Evolutionary conservation across 2,329 filamentous ascomycete genomes (phyloP).

Genomic region (Pochonia chlamydosporia): DNA sequence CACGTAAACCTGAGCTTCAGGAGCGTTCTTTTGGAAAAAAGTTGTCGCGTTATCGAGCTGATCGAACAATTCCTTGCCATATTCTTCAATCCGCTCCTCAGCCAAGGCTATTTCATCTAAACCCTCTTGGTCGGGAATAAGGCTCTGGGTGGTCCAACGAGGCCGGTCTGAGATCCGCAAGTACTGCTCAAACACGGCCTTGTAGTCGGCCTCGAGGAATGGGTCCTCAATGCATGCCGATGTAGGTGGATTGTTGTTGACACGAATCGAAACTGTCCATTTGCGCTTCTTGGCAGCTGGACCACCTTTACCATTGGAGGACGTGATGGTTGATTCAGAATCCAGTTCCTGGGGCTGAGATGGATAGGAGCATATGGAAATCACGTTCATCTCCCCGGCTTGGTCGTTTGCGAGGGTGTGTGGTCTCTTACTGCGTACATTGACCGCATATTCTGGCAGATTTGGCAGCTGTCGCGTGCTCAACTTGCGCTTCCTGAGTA

Average conservation of each 20-base stretch:
- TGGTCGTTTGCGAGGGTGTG: slow-evolving; percentile 5
- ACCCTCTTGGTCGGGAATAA: slow-evolving; percentile 9
- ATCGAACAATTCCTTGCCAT: slow-evolving; percentile 14
- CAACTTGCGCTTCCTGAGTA: background rate
- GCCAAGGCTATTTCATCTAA: slow-evolving; percentile 10
- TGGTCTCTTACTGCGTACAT: slow-evolving; percentile 5
- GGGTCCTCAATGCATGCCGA: slow-evolving; percentile 17
- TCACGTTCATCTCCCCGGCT: slow-evolving; percentile 14
- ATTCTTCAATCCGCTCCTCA: slow-evolving; percentile 16
- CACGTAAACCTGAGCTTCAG: slow-evolving; percentile 18
- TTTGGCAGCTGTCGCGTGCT: slow-evolving; percentile 1
- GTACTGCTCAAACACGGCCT: slow-evolving; percentile 19
- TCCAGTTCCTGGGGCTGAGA: slow-evolving; percentile 7
- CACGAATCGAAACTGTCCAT: slow-evolving; percentile 17
- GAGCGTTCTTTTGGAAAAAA: slow-evolving; percentile 9
- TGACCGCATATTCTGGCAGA: slow-evolving; percentile 7
- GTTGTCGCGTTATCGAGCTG: slow-evolving; percentile 13
- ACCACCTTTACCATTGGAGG: slow-evolving; percentile 1
- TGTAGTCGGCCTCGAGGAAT: slow-evolving; percentile 18
- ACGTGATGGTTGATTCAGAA: background rate
- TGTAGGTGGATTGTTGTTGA: slow-evolving; percentile 12
- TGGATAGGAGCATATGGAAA: slow-evolving; percentile 14
- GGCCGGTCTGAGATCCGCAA: slow-evolving; percentile 18
- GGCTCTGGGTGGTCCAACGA: slow-evolving; percentile 13
- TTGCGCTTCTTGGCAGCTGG: slow-evolving; percentile 11